phyloP scores from a whole-genome alignment of 2,329 filamentous ascomycete species.

The Xylaria sp. region DNA sequence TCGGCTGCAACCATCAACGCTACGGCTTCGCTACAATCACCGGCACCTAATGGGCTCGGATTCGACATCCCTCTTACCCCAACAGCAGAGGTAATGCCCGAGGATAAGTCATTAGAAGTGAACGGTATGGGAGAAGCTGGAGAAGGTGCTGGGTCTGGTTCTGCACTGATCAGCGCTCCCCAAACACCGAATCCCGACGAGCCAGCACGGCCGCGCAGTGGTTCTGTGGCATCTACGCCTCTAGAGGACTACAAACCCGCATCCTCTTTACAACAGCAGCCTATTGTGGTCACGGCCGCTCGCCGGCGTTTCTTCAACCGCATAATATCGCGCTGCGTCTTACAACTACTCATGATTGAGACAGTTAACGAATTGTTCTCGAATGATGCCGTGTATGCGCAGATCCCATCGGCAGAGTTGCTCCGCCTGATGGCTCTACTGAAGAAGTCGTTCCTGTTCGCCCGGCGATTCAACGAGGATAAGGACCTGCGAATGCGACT shows the following conservation, averaged over 20 bases:
- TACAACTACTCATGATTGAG: slow-evolving; percentile 99
- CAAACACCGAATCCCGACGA: slow-evolving; percentile 42
- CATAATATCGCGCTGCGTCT: slow-evolving; percentile 97
- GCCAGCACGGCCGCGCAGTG: slow-evolving; percentile 34
- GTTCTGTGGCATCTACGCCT: slow-evolving; percentile 54
- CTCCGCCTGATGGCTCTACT: slow-evolving; percentile 91
- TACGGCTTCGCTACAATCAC: slow-evolving; percentile 61
- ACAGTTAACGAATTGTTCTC: slow-evolving; percentile 99
- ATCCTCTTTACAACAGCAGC: slow-evolving; percentile 81
- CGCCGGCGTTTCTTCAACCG: slow-evolving; percentile 97
- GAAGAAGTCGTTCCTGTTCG: slow-evolving; percentile 96
- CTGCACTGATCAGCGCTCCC: slow-evolving; percentile 40
- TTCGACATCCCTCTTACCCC: slow-evolving; percentile 59
- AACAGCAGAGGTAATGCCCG: slow-evolving; percentile 52
- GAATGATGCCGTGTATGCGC: slow-evolving; percentile 91
- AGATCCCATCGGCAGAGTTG: slow-evolving; percentile 91
- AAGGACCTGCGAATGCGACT: slow-evolving; percentile 93
- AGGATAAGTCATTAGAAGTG: slow-evolving; percentile 70
- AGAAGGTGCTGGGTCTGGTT: slow-evolving; percentile 50
- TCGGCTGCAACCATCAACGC: slow-evolving; percentile 75
- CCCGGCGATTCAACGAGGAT: slow-evolving; percentile 96
- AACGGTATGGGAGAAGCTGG: slow-evolving; percentile 62
- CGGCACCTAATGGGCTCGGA: slow-evolving; percentile 63
- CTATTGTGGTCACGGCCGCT: slow-evolving; percentile 90
- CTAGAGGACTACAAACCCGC: slow-evolving; percentile 91